Conservation (phyloP, 768 basidiomycete species). For the Leccinum uliginosum region DNA sequence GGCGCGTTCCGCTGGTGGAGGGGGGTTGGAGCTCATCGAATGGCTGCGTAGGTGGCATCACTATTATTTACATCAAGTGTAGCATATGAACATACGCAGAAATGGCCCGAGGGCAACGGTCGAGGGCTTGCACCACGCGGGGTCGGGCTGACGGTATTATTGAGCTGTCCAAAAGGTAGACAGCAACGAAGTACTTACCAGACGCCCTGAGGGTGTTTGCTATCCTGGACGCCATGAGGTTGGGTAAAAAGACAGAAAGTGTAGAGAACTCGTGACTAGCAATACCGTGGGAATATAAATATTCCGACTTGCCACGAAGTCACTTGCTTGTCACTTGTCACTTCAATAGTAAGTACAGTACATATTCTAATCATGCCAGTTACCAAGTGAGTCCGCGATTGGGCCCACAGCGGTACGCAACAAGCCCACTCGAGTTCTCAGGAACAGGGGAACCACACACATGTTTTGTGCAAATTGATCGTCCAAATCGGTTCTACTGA, state of each 20-base stretch:
- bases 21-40: slow-evolving; percentile 60
- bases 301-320: slow-evolving; percentile 29
- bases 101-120: slow-evolving; percentile 38
- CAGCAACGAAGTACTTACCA: slow-evolving; percentile 34
- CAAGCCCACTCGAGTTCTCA: background rate
- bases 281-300: slow-evolving; percentile 29
- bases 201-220: slow-evolving; percentile 60
- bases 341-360: too few species aligned
- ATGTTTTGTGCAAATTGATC: background rate
- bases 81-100: slow-evolving; percentile 39
- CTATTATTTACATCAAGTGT: background rate
- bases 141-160: slow-evolving; percentile 43
- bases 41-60: slow-evolving; percentile 42
- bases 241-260: slow-evolving; percentile 1
- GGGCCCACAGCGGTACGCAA: background rate
- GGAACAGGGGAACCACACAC: background rate
- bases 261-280: slow-evolving; percentile 7
- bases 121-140: slow-evolving; percentile 34
- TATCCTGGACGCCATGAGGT: slow-evolving; percentile 67
- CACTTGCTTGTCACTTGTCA: background rate
- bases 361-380: too few species aligned
- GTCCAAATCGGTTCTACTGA: background rate
- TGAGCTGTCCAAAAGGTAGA: background rate
- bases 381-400: too few species aligned
- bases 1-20: slow-evolving; percentile 81